Base-by-base conservation (phyloP, 1,139 yeast genomes). In the Scheffersomyces illinoinensis region DNA sequence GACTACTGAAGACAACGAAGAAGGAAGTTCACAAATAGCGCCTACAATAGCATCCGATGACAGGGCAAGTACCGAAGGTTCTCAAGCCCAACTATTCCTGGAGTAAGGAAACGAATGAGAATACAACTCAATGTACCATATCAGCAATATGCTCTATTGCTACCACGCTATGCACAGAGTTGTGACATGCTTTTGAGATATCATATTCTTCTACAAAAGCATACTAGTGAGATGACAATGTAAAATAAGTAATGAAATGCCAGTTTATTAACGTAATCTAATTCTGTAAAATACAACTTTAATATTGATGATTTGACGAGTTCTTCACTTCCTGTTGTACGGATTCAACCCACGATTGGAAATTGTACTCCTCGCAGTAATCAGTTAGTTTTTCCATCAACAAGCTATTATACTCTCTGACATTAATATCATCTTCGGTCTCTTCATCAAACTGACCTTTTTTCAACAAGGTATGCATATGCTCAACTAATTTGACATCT, bases 331-430 rank as follows among this genome's bases (percentile, higher is more conserved):
- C 66, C 47, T 64, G 61, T 47, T 56, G 69, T 14, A 77, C 66
- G 4, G 79, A 73, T 57, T 74, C 73, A 18, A 81, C 61, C 73
- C 76, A 75, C 5, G 66, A 63, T 10, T 70, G 72, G 49, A 79
- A 68, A 14, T 71, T 71, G 53, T 64, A 66, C 5, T 59, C 59
- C 1, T 62, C 57, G 18, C 69, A 67, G 19, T 69, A 55, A 2
- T 59, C 61, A 19, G 64, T 59, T 23, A 77, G 61, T 23, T 62
- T 57, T 17, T 64, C 62, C 18, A 64, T 66, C 56, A 59, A 59
- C 58, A 73, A 76, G 1, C 60, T 59, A 20, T 68, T 62, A 24
- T 77, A 63, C 56, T 71, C 72, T 18, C 63, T 64, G 1, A 54
- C 55, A 7, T 18, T 60, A n/a, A 54, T 55, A 54, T 55, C 56